Conservation (phyloP, 768 basidiomycete genomes). For the Botryobasidium botryosum region DNA sequence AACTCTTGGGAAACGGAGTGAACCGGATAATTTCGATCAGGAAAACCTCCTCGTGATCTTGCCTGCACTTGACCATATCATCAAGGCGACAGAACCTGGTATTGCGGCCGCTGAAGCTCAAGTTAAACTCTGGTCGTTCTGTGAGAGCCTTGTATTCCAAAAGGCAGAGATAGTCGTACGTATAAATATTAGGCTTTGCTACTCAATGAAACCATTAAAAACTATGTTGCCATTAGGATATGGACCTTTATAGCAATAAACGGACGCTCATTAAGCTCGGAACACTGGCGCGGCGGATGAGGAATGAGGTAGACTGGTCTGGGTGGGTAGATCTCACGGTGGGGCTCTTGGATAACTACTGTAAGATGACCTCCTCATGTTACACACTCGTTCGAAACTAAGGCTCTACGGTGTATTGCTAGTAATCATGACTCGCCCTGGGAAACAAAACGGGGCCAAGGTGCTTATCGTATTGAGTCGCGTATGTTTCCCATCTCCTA, state of each 20-base stretch:
- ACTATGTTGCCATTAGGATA: constrained; percentile 33
- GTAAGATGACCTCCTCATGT: constrained; percentile 25
- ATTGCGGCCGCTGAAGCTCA: constrained; percentile 83
- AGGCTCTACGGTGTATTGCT: not conserved
- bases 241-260: constrained; percentile 64
- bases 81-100: constrained; percentile 42
- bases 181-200: constrained; percentile 1
- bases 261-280: constrained; percentile 56
- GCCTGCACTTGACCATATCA: constrained; percentile 3
- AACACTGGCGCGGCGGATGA: constrained; percentile 39
- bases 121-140: constrained; percentile 72
- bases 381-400: not conserved
- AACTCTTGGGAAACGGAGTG: too few relatives aligned
- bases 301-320: constrained; percentile 42
- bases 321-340: constrained; percentile 53
- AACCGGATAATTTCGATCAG: constrained; percentile 41
- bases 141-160: constrained; percentile 56
- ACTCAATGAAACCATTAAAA: not conserved
- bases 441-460: constrained; percentile 21
- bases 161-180: constrained; percentile 70
- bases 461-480: constrained; percentile 36
- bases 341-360: constrained; percentile 58
- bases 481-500: constrained; percentile 34
- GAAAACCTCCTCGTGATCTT: not conserved
- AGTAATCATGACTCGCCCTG: constrained; percentile 8